Percentiles rank a stretch among this genome's conserved stretches.
Evolutionary conservation across 1,284 basidiomycete species (phyloP).

Genomic region (Tilletia indica): DNA sequence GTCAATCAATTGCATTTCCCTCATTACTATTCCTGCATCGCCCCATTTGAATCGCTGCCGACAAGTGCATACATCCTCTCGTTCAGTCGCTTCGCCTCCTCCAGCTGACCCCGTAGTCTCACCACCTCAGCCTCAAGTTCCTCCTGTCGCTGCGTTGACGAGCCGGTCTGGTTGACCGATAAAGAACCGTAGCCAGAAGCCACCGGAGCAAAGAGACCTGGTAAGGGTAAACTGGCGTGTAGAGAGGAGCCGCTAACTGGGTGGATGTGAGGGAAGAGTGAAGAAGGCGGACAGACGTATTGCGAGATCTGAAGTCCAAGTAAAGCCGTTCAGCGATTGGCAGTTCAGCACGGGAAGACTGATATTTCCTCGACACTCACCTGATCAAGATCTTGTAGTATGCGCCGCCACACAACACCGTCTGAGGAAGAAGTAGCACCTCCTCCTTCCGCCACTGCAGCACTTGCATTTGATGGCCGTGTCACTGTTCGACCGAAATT

Average conservation of each 20-base stretch:
- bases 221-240: background rate
- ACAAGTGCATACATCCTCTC: conserved; percentile 23
- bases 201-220: background rate
- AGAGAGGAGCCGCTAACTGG: conserved; percentile 17
- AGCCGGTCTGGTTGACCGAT: background rate
- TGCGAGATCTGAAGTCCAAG: background rate
- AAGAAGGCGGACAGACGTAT: conserved; percentile 10
- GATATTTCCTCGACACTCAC: background rate
- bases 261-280: conserved; percentile 23
- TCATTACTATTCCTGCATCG: too few species aligned
- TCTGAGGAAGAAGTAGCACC: background rate
- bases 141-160: conserved; percentile 18
- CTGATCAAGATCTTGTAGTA: background rate
- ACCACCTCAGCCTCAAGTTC: conserved; percentile 26
- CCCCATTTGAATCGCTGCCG: background rate
- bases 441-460: background rate
- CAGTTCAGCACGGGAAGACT: background rate
- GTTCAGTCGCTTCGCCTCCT: conserved; percentile 44
- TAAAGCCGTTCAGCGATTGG: background rate
- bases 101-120: conserved; percentile 35
- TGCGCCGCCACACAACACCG: conserved; percentile 3
- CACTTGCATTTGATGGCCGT: background rate
- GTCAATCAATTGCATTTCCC: too few species aligned
- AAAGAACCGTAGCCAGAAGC: conserved; percentile 6
- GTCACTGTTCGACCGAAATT: conserved; percentile 9